Percentiles rank a stretch among this genome's conserved stretches.
Conservation (phyloP, 352 stramenopile genomes). For the Phytopythium montanum region DNA sequence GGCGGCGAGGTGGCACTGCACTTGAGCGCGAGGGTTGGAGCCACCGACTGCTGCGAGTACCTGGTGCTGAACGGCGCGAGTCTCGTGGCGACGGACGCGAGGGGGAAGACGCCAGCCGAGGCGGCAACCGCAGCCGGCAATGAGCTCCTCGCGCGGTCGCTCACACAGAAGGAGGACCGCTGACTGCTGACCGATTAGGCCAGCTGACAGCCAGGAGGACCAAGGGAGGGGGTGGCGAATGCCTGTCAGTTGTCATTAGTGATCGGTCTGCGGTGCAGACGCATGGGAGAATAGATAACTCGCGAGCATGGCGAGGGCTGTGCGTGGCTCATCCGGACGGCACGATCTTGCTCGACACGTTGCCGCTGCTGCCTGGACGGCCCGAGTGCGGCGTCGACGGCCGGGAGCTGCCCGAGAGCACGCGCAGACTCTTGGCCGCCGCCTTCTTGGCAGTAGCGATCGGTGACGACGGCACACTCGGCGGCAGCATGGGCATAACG, state of each 20-base stretch:
- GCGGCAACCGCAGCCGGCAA: slow-evolving; percentile 53
- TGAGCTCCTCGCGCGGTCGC: slow-evolving; percentile 53
- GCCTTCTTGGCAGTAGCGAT: not conserved
- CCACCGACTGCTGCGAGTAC: slow-evolving; percentile 63
- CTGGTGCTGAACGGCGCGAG: slow-evolving; percentile 77
- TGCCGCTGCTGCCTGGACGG: not conserved
- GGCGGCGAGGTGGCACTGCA: slow-evolving; percentile 63
- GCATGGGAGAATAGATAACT: slow-evolving; percentile 7
- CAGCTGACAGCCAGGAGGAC: not conserved
- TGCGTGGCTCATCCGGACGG: slow-evolving; percentile 30
- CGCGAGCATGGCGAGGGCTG: slow-evolving; percentile 11
- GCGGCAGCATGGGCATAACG: slow-evolving; percentile 1
- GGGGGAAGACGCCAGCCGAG: slow-evolving; percentile 53
- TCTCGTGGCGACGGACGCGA: slow-evolving; percentile 42
- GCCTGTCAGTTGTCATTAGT: not conserved
- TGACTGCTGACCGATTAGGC: too few relatives aligned
- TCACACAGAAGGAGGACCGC: slow-evolving; percentile 46
- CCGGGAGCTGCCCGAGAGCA: not conserved
- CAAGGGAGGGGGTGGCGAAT: not conserved
- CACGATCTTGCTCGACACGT: slow-evolving; percentile 27
- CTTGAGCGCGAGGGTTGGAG: slow-evolving; percentile 30
- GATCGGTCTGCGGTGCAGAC: not conserved
- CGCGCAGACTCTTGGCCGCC: not conserved
- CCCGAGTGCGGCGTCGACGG: slow-evolving; percentile 1
- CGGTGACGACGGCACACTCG: slow-evolving; percentile 1